These are phyloP conservation scores for Raffaelea arxii DNA, from an alignment of 2,329 filamentous ascomycete species.

Conservation along the genomic window DNA sequence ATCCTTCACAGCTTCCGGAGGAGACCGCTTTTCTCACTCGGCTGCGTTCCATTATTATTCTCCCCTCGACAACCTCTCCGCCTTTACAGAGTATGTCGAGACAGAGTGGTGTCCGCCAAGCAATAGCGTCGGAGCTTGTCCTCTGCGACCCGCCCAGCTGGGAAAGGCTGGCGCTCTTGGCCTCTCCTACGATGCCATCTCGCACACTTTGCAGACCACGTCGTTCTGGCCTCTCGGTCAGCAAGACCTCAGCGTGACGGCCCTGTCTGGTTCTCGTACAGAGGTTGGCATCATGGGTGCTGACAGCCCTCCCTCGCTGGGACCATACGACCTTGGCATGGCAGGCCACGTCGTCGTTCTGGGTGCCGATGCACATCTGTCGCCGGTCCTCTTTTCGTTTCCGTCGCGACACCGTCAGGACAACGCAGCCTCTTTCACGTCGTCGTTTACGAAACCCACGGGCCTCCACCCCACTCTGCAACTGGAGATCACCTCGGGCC, in stretches of 20 bases:
- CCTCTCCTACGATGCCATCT: slow-evolving; percentile 63
- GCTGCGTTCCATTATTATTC: slow-evolving; percentile 63
- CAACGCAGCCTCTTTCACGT: slow-evolving; percentile 42
- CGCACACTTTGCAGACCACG: slow-evolving; percentile 54
- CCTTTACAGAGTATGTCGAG: slow-evolving; percentile 44
- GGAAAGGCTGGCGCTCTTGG: slow-evolving; percentile 56
- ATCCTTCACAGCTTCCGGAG: slow-evolving; percentile 52
- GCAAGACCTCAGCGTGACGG: slow-evolving; percentile 30
- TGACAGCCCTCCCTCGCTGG: slow-evolving; percentile 47
- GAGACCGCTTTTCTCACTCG: slow-evolving; percentile 48
- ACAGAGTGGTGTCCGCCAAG: slow-evolving; percentile 37
- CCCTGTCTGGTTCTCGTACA: slow-evolving; percentile 42
- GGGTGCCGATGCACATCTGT: slow-evolving; percentile 62
- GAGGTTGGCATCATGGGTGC: slow-evolving; percentile 73
- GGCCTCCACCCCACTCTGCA: slow-evolving; percentile 78
- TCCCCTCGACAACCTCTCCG: slow-evolving; percentile 44
- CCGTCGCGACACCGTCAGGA: slow-evolving; percentile 65
- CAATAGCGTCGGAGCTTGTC: slow-evolving; percentile 33
- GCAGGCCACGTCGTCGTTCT: slow-evolving; percentile 71
- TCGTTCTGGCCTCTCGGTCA: slow-evolving; percentile 48
- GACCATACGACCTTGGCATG: slow-evolving; percentile 66
- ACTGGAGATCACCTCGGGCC: slow-evolving; percentile 48
- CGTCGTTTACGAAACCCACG: slow-evolving; percentile 57
- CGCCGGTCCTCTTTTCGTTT: slow-evolving; percentile 73
- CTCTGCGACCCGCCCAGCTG: slow-evolving; percentile 31